Base-by-base conservation (phyloP, 768 basidiomycete genomes). In the Crepidotus variabilis region DNA sequence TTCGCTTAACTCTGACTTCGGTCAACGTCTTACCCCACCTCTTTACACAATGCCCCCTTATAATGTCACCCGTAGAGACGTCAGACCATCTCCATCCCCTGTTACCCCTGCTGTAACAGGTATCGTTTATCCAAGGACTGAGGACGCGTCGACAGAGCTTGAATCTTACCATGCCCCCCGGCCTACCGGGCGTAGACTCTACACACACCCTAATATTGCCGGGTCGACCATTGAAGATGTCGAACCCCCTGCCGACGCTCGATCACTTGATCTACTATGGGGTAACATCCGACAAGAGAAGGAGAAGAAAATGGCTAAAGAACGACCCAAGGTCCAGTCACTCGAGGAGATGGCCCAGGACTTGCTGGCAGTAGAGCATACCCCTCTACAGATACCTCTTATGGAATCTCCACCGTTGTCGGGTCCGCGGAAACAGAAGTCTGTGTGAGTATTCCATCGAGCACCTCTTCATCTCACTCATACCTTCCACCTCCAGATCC, bases 271-370 rank as follows among this genome's bases (percentile, higher is more conserved):
- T 62, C 72, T 80, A 20, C 69, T 90, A n/a, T 90, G 88, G 88
- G 78, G 72, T 56, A 76, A 79, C 54, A 78, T 90, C 52, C 79
- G 86, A 47, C 78, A 80, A 67, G 75, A 80, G 69, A 90, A 89
- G 69, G 83, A 82, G 50, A 77, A 74, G 60, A 79, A 79, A 61
- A 85, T 89, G 77, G 85, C 84, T 45, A 83, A 83, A 61, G 79
- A 84, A 62, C 82, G 82, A 51, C 79, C 84, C 28, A 90, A 90
- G 68, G 84, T 89, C 47, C 81, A 83, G 67, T 89, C 87, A 20
- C 75, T 89, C 20, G 86, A 85, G 65, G 77, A 73, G 57, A 60
- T 68, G 10, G 68, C 65, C 24, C 70, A 73, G 49, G 75, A 77
- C 43, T 59, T 74, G 33, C 67, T 73, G 33, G 57, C 67, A 20